A percentile compares a stretch with the other conserved stretches of the same genome.
Evolutionary conservation across 2,329 filamentous ascomycete species (phyloP).

Genomic region (Pseudogymnoascus sp.): DNA sequence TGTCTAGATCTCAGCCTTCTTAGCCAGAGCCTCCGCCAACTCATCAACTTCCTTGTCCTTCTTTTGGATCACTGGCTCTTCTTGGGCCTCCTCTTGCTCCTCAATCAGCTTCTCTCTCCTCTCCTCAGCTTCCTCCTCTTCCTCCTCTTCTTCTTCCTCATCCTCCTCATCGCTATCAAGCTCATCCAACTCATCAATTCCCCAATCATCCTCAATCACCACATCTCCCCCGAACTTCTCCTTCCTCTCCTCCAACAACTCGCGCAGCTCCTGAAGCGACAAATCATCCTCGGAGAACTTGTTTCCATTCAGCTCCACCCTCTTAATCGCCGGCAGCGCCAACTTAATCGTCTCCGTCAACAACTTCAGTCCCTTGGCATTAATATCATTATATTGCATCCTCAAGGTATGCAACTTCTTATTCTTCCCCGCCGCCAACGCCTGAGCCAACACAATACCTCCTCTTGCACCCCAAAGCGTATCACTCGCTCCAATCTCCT

Average conservation of each 20-base stretch:
- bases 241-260: conserved; percentile 69
- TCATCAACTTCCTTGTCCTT: conserved; percentile 75
- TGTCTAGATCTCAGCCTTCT: conserved; percentile 37
- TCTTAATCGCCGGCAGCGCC: conserved; percentile 66
- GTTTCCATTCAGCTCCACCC: conserved; percentile 93
- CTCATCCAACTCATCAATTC: conserved; percentile 71
- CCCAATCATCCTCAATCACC: conserved; percentile 73
- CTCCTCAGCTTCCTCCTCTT: conserved; percentile 50
- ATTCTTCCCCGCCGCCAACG: conserved; percentile 69
- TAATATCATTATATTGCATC: conserved; percentile 93
- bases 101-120: conserved; percentile 61
- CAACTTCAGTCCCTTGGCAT: conserved; percentile 61
- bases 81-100: conserved; percentile 64
- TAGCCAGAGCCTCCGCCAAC: conserved; percentile 66
- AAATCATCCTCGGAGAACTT: conserved; percentile 83
- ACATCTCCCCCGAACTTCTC: conserved; percentile 60
- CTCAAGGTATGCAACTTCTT: conserved; percentile 70
- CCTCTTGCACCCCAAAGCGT: conserved; percentile 76
- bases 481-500: conserved; percentile 83
- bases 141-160: conserved; percentile 60
- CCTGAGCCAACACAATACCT: conserved; percentile 62
- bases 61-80: conserved; percentile 62
- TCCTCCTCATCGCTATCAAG: conserved; percentile 62
- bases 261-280: conserved; percentile 58
- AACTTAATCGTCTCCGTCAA: conserved; percentile 61